A percentile compares a stretch with the other conserved stretches of the same genome.
Conservation (phyloP, 73 alveolate genomes). For the Breviolum minutum region DNA sequence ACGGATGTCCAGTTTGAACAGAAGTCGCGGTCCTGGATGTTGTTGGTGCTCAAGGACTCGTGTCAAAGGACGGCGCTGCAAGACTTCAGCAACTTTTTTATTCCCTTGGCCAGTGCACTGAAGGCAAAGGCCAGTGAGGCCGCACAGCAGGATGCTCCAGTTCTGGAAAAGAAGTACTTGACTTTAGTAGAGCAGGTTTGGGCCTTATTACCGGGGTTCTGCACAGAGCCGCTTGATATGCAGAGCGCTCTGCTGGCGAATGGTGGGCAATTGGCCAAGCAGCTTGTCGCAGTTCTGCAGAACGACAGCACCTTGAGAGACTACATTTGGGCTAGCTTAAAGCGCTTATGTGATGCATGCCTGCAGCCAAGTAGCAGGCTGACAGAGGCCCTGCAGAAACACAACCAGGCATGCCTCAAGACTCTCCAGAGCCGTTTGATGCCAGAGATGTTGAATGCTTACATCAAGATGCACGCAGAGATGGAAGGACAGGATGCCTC, state of each 20-base stretch:
- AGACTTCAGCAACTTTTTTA: constrained; percentile 57
- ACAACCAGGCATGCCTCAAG: constrained; percentile 60
- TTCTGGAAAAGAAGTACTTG: constrained; percentile 85
- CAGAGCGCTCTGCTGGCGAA: constrained; percentile 54
- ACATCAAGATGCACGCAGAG: constrained; percentile 84
- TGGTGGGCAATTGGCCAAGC: constrained; percentile 86
- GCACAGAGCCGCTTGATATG: constrained; percentile 95
- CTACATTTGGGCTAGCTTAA: constrained; percentile 68
- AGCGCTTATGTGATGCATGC: constrained; percentile 43
- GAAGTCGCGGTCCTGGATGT: constrained; percentile 90
- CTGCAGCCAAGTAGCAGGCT: constrained; percentile 60
- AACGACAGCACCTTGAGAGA: constrained; percentile 62
- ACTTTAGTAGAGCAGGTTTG: constrained; percentile 93
- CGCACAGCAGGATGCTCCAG: constrained; percentile 63
- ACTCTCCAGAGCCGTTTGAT: constrained; percentile 31
- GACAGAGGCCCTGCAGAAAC: constrained; percentile 10
- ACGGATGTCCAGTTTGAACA: constrained; percentile 72
- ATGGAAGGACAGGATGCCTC: constrained; percentile 93
- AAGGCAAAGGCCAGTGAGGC: constrained; percentile 86
- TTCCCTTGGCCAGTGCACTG: constrained; percentile 78
- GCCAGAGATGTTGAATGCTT: constrained; percentile 90
- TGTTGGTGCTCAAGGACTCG: constrained; percentile 88
- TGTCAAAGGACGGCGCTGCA: constrained; percentile 61
- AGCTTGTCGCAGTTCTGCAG: constrained; percentile 74
- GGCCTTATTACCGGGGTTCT: constrained; percentile 87